A percentile compares a stretch with the other conserved stretches of the same genome.
Evolutionary conservation across 192 early-diverging fungal species (phyloP).

Genomic region (Oehlia diaphana): DNA sequence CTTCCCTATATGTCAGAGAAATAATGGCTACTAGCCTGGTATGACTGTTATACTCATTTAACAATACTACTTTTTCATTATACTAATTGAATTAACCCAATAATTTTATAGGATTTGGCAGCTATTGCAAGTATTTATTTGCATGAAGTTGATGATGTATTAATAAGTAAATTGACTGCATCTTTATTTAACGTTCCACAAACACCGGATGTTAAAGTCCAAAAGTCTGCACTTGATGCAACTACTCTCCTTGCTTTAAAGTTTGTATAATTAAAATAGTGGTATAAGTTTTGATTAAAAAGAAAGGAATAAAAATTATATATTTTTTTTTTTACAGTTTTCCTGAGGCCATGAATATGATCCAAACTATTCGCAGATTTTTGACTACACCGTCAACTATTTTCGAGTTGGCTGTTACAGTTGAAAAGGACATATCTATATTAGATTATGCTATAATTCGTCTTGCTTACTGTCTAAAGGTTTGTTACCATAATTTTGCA

Average conservation of each 20-base stretch:
- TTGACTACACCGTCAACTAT: constrained; percentile 54
- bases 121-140: background rate
- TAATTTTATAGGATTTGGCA: background rate
- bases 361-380: constrained; percentile 49
- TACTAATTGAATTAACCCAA: background rate
- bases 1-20: constrained; percentile 51
- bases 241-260: constrained; percentile 44
- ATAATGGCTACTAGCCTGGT: constrained; percentile 62
- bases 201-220: constrained; percentile 31
- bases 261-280: constrained; percentile 28
- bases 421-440: constrained; percentile 33
- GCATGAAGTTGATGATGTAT: constrained; percentile 37
- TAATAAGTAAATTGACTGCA: constrained; percentile 7
- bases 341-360: constrained; percentile 41
- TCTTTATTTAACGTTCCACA: constrained; percentile 31
- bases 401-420: constrained; percentile 45
- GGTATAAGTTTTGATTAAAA: background rate
- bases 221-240: constrained; percentile 44
- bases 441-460: constrained; percentile 50
- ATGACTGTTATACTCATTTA: constrained; percentile 7
- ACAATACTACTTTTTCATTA: background rate
- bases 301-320: background rate
- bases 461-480: constrained; percentile 52
- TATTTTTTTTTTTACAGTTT: constrained; percentile 28
- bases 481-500: constrained; percentile 38